A percentile compares a stretch with the other conserved stretches of the same genome.
Conservation (phyloP, 75 land plant genomes). For the Cunninghamia lanceolata region DNA sequence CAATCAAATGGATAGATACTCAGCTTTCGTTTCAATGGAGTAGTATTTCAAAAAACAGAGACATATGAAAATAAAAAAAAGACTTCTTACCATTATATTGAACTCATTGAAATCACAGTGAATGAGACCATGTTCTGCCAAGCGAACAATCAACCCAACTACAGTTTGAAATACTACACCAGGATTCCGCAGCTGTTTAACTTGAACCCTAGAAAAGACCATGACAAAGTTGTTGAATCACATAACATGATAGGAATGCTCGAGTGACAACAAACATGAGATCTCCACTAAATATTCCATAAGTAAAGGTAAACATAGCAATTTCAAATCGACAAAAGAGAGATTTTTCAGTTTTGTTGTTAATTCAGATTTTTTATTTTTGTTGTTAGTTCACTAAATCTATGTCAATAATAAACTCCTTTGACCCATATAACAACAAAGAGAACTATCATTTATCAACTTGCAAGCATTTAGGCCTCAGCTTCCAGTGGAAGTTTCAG, state of each 20-base stretch:
- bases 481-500: no score
- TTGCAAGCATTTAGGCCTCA: neutral
- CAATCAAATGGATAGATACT: neutral
- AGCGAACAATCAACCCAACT: constrained; percentile 73
- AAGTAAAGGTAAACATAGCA: neutral
- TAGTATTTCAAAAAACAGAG: neutral
- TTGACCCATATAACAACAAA: neutral
- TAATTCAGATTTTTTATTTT: no score
- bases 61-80: neutral
- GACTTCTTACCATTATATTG: constrained; percentile 81
- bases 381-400: no score
- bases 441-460: neutral
- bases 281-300: neutral
- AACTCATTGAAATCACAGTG: constrained; percentile 99
- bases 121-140: constrained; percentile 97
- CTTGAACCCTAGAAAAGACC: constrained; percentile 69
- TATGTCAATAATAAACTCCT: neutral
- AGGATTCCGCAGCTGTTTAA: constrained; percentile 85
- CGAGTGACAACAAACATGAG: neutral
- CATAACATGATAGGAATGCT: neutral
- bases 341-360: no score
- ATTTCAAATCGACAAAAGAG: neutral
- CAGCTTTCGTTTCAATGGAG: neutral
- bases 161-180: constrained; percentile 74
- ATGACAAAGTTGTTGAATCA: constrained; percentile 5